A percentile compares a stretch with the other conserved stretches of the same genome.
These are phyloP conservation scores for Sedum album DNA, from an alignment of 164 flowering plant species.

Conservation along the genomic window DNA sequence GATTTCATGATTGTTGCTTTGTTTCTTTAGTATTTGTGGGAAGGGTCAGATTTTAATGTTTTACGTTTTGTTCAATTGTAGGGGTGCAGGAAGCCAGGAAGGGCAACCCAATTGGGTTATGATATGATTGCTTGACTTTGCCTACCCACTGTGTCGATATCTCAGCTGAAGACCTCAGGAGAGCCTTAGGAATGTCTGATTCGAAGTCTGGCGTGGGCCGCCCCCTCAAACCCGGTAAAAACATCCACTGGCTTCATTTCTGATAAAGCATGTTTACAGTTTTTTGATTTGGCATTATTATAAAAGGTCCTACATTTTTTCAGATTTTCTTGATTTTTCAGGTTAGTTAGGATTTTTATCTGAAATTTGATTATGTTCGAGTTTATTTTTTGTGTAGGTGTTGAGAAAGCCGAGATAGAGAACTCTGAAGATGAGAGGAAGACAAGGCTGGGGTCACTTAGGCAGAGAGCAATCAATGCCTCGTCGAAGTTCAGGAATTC, in stretches of 20 bases:
- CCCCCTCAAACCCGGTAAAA: neutral
- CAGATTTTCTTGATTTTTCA: neutral
- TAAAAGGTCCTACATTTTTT: neutral
- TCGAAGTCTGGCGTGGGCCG: neutral
- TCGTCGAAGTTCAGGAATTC: constrained; percentile 68
- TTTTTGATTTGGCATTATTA: no score
- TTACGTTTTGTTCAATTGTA: neutral
- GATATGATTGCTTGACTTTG: neutral
- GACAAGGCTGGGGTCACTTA: constrained; percentile 55
- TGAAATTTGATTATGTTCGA: neutral
- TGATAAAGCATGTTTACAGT: no score
- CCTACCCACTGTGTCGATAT: neutral
- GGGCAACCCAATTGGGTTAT: neutral
- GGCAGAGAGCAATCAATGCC: constrained; percentile 76
- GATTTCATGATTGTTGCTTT: neutral
- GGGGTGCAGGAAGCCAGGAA: constrained; percentile 1
- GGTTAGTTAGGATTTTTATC: neutral
- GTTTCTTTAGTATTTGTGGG: neutral
- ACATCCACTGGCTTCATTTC: no score
- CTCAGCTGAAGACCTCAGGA: neutral
- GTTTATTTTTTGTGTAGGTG: constrained; percentile 20
- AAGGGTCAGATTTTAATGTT: neutral
- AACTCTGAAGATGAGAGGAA: no score
- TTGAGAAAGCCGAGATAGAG: constrained; percentile 51
- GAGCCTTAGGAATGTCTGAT: neutral